Evolutionary conservation across 192 early-diverging fungal species (phyloP).

Genomic region (Oehlia diaphana): DNA sequence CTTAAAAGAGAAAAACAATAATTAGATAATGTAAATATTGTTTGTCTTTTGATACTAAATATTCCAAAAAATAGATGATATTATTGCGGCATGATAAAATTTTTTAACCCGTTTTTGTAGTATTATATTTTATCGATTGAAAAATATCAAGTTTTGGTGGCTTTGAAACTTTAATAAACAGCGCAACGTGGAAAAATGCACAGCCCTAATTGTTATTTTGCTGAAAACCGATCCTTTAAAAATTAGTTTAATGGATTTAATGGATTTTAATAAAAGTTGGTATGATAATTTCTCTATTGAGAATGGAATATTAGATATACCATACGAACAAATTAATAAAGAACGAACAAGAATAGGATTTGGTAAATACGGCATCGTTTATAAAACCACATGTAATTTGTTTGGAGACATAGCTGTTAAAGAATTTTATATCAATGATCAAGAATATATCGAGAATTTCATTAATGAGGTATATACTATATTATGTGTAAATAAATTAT

Average conservation of each 20-base stretch:
- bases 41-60: no score
- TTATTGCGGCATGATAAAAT: no score
- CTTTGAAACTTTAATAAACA: no score
- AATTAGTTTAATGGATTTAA: background rate
- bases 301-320: background rate
- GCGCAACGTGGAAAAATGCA: no score
- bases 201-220: background rate
- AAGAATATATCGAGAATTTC: background rate
- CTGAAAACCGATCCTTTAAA: background rate
- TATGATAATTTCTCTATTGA: background rate
- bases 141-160: no score
- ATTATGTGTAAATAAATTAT: background rate
- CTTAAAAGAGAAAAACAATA: no score
- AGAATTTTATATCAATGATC: background rate
- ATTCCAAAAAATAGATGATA: no score
- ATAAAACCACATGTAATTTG: background rate
- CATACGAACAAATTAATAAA: background rate
- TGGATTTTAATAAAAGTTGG: background rate
- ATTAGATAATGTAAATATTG: no score
- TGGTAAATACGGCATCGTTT: background rate
- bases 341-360: background rate
- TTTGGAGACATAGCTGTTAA: background rate
- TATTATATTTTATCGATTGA: no score
- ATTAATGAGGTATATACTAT: background rate
- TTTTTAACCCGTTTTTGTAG: no score